Conservation (phyloP, 768 basidiomycete species). For the Suillus fuscotomentosus region DNA sequence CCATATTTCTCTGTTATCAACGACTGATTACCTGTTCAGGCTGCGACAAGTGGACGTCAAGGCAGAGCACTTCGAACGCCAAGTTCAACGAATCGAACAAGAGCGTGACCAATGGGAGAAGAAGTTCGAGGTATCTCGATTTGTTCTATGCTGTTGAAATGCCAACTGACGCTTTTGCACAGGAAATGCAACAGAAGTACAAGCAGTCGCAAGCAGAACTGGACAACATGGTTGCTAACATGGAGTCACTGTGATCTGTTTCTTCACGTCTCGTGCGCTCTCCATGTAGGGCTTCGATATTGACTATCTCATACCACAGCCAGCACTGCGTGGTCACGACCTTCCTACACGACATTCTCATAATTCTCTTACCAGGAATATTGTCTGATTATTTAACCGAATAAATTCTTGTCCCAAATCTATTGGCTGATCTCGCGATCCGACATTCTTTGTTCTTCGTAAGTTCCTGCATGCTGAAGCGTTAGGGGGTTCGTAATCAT, state of each 20-base stretch:
- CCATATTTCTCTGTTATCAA: slow-evolving; percentile 13
- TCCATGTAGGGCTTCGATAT: neutral
- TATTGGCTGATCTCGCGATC: neutral
- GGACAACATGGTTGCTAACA: slow-evolving; percentile 74
- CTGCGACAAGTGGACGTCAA: slow-evolving; percentile 97
- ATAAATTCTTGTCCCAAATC: slow-evolving; percentile 1
- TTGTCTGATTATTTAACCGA: slow-evolving; percentile 12
- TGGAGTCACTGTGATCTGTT: slow-evolving; percentile 62
- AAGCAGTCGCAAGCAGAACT: slow-evolving; percentile 74
- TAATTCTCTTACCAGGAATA: slow-evolving; percentile 21
- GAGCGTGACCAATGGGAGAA: slow-evolving; percentile 94
- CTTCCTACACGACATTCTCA: slow-evolving; percentile 12
- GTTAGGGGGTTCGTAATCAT: neutral
- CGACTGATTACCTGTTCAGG: slow-evolving; percentile 42
- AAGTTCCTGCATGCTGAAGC: neutral
- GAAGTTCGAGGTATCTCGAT: slow-evolving; percentile 76
- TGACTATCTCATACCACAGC: neutral
- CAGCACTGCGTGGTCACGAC: neutral
- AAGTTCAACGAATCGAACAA: slow-evolving; percentile 80
- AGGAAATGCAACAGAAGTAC: slow-evolving; percentile 77
- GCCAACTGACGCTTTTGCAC: slow-evolving; percentile 14
- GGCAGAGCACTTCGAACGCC: slow-evolving; percentile 97
- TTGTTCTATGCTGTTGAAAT: neutral
- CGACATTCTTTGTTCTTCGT: too few species aligned
- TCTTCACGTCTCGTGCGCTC: slow-evolving; percentile 2